phyloP scores from a whole-genome alignment of 371 early-diverging fungal species.

The Mucor piriformis region DNA sequence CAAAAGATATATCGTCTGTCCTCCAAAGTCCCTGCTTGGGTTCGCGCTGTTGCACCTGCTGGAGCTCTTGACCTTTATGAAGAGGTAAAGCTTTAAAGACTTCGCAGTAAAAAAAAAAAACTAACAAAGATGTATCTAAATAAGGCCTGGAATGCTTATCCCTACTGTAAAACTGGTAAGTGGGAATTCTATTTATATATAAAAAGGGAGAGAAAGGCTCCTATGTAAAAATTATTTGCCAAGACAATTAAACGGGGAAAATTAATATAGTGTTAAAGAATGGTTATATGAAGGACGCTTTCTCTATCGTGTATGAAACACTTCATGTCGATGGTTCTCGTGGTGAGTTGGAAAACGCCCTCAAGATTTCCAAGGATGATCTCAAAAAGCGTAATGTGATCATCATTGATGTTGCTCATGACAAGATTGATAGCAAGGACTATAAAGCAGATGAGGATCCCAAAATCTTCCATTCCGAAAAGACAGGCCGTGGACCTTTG shows the following conservation, averaged over 20 bases:
- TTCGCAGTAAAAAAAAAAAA: not conserved
- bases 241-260: not conserved
- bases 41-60: conserved; percentile 61
- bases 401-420: conserved; percentile 65
- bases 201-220: not conserved
- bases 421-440: conserved; percentile 51
- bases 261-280: conserved; percentile 43
- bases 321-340: conserved; percentile 71
- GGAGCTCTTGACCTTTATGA: conserved; percentile 70
- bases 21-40: conserved; percentile 59
- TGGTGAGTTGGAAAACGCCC: conserved; percentile 71
- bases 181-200: not conserved
- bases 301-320: conserved; percentile 75
- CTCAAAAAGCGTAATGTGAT: conserved; percentile 64
- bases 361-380: conserved; percentile 40
- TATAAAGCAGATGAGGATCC: conserved; percentile 71
- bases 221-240: too few relatives aligned
- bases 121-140: not conserved
- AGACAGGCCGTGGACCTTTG: conserved; percentile 75
- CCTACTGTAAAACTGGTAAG: conserved; percentile 78
- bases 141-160: conserved; percentile 87
- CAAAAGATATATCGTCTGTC: conserved; percentile 68
- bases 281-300: conserved; percentile 72
- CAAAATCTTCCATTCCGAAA: conserved; percentile 57
- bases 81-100: conserved; percentile 29